Conservation (phyloP, 2,329 filamentous ascomycete species). For the Alternaria conjuncta region DNA sequence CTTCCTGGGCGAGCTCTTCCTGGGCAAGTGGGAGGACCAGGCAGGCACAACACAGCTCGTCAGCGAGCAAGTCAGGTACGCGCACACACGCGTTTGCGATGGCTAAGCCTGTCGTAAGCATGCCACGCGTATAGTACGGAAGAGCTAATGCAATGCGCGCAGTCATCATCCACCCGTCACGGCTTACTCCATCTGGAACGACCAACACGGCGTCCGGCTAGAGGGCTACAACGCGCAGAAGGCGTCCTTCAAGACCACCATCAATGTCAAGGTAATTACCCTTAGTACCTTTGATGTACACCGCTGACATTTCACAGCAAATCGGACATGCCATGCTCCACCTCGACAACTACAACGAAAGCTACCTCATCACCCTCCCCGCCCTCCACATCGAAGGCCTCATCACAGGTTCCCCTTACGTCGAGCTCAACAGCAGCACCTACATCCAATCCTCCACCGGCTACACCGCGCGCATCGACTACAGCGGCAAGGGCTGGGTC, state of each 20-base stretch:
- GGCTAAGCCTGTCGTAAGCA: background rate
- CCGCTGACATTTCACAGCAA: constrained; percentile 57
- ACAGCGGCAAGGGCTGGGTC: constrained; percentile 91
- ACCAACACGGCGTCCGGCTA: constrained; percentile 75
- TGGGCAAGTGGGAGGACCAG: constrained; percentile 87
- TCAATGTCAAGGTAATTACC: constrained; percentile 73
- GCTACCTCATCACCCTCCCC: constrained; percentile 90
- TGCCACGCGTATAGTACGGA: background rate
- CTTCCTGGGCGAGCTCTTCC: constrained; percentile 91
- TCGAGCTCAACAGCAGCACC: constrained; percentile 85
- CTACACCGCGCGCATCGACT: constrained; percentile 89
- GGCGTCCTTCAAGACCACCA: constrained; percentile 90
- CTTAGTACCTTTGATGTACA: too few species aligned
- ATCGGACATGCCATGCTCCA: constrained; percentile 87
- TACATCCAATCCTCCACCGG: constrained; percentile 88
- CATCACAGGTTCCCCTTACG: constrained; percentile 83
- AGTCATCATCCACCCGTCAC: constrained; percentile 93
- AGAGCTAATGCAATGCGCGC: constrained; percentile 14
- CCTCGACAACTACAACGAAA: constrained; percentile 70
- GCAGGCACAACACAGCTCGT: constrained; percentile 83
- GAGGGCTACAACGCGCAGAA: constrained; percentile 96
- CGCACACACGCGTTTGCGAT: background rate
- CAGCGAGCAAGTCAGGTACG: constrained; percentile 87
- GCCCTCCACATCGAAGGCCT: constrained; percentile 92
- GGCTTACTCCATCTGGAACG: constrained; percentile 90